Conservation (phyloP, 1,139 yeast genomes). For the Saccharomyces hybrid region DNA sequence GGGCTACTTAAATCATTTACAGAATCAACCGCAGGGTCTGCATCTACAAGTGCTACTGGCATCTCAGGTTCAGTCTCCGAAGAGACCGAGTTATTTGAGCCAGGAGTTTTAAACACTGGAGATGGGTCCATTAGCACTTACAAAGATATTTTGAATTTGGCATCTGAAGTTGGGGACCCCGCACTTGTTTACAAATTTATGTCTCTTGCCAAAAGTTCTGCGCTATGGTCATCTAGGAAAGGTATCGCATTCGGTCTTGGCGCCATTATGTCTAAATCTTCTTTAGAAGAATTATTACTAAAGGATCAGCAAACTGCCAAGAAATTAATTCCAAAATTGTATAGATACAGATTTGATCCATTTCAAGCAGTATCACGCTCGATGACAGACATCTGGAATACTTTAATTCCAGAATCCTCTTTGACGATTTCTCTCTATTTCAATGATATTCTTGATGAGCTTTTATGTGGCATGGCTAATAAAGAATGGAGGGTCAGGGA, state of each 20-base stretch:
- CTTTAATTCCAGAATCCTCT: constrained; percentile 57
- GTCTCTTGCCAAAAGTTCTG: constrained; percentile 83
- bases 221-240: constrained; percentile 86
- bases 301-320: constrained; percentile 48
- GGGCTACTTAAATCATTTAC: constrained; percentile 76
- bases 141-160: constrained; percentile 74
- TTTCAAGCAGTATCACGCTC: constrained; percentile 64
- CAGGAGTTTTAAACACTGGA: constrained; percentile 69
- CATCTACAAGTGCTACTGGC: constrained; percentile 10
- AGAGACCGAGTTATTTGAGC: constrained; percentile 81
- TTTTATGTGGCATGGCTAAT: constrained; percentile 63
- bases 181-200: constrained; percentile 87
- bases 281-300: constrained; percentile 55
- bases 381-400: constrained; percentile 85
- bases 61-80: constrained; percentile 63
- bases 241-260: constrained; percentile 94
- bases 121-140: constrained; percentile 87
- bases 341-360: constrained; percentile 82
- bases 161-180: constrained; percentile 94
- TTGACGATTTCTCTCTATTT: constrained; percentile 49
- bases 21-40: constrained; percentile 48
- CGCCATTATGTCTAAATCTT: constrained; percentile 70
- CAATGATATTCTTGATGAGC: constrained; percentile 53
- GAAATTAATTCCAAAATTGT: constrained; percentile 72
- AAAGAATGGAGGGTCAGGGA: constrained; percentile 93